Base-by-base conservation (phyloP, 2,329 filamentous ascomycete species). In the Exophiala sp. region DNA sequence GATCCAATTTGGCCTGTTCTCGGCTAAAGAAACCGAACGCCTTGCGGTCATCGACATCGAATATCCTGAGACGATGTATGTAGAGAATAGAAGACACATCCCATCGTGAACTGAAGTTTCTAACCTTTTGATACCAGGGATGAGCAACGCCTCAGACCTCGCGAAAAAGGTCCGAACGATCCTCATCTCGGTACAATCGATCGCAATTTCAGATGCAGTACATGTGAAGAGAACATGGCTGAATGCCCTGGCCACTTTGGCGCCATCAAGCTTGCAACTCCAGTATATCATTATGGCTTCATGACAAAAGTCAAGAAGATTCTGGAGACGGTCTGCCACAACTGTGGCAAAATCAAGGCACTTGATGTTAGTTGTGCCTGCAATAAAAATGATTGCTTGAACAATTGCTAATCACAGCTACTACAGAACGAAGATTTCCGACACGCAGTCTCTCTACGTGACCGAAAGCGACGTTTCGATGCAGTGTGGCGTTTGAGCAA, bases 271-370 rank as follows among this genome's bases (percentile, higher is more conserved):
- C 82, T 99, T 64, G 91, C 94, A 39, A 91, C 90, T 69, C 94
- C 95, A 52, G 94, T 99, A 65, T 99, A 88, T 73, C 94, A 99
- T 66, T 82, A 86, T 65, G 94, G 94, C 67, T 99, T 96, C 75
- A 88, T 99, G 77, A 95, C 89, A 73, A 97, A 97, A 79, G 91
- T 96, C 75, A 99, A 99, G 81, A 99, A 97, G 80, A 84, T 99
- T 66, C 80, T 99, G 72, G 95, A 99, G 81, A 94, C 91, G 65
- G 91, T 99, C 73, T 99, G 95, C 82, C 91, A 96, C 78, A 96
- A 95, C 74, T 99, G 95, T 81, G 92, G 91, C 76, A 95, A 94
- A 80, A 89, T 97, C 70, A 84, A 96, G 80, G 87, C 91, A 76
- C 91, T 97, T 83, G 89, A 90, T 86, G 92, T 97, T 86, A 90